A percentile compares a stretch with the other conserved stretches of the same genome.
phyloP scores from a whole-genome alignment of 108 stramenopile genomes.

The Nitzschia sp. region DNA sequence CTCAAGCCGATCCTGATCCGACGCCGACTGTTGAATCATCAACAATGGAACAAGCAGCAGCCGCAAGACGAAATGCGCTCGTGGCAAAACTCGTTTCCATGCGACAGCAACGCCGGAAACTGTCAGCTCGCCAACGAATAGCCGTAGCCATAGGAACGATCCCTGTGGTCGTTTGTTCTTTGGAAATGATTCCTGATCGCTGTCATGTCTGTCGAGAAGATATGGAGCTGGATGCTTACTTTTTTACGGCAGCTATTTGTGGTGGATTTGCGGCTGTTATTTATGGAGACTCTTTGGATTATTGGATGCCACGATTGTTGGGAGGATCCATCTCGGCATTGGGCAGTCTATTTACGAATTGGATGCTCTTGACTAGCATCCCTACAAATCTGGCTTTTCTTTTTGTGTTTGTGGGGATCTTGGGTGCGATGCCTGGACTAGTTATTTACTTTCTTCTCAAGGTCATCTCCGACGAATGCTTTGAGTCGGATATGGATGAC shows the following conservation, averaged over 20 bases:
- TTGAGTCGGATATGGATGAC: constrained; percentile 4
- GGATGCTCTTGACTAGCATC: constrained; percentile 17
- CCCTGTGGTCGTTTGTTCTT: constrained; percentile 14
- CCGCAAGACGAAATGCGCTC: neutral
- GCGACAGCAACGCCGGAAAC: neutral
- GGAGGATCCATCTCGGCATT: constrained; percentile 13
- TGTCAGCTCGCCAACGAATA: constrained; percentile 2
- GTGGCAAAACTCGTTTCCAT: neutral
- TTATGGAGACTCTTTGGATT: neutral
- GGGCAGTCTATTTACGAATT: constrained; percentile 8
- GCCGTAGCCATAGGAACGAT: constrained; percentile 2
- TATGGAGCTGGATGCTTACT: constrained; percentile 2
- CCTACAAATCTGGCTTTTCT: constrained; percentile 9
- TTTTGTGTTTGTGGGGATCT: constrained; percentile 5
- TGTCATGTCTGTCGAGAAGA: constrained; percentile 18
- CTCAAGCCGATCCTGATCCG: no score
- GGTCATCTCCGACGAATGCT: constrained; percentile 20
- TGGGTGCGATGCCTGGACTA: constrained; percentile 24
- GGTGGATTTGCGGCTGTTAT: constrained; percentile 11
- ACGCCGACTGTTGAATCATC: no score
- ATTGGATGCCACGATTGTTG: constrained; percentile 5
- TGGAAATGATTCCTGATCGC: constrained; percentile 16
- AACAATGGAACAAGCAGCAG: no score
- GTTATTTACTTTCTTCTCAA: constrained; percentile 12
- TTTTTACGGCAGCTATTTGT: constrained; percentile 11